A percentile compares a stretch with the other conserved stretches of the same genome.
Evolutionary conservation across 768 basidiomycete species (phyloP).

Genomic region (Antrodiella citrinella): DNA sequence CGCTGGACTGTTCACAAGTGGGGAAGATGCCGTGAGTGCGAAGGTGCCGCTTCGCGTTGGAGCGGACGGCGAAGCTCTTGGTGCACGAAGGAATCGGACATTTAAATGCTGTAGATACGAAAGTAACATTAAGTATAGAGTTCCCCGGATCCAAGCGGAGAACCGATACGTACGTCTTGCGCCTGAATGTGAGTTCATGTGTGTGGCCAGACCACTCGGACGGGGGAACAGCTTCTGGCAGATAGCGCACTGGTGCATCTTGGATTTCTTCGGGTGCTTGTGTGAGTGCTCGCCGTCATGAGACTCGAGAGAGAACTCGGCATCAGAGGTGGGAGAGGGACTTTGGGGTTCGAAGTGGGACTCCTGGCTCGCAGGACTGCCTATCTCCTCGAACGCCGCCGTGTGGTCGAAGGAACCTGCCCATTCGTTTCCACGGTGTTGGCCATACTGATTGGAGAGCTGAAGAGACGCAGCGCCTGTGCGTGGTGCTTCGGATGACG

Average conservation of each 20-base stretch:
- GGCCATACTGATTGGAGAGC: constrained; percentile 8
- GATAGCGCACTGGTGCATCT: constrained; percentile 40
- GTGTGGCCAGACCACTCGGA: constrained; percentile 43
- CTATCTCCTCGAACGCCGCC: background rate
- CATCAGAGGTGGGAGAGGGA: constrained; percentile 2
- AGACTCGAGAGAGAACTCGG: background rate
- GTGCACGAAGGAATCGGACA: constrained; percentile 56
- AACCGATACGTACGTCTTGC: constrained; percentile 36
- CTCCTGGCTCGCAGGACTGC: background rate
- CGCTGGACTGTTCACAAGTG: constrained; percentile 17
- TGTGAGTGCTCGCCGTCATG: constrained; percentile 9
- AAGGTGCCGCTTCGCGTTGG: constrained; percentile 74
- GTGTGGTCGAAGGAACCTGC: constrained; percentile 3
- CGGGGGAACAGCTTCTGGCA: constrained; percentile 41
- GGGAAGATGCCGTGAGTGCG: constrained; percentile 61
- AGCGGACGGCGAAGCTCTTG: constrained; percentile 69
- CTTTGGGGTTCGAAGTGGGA: constrained; percentile 5
- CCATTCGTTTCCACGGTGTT: constrained; percentile 3
- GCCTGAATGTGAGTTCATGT: constrained; percentile 47
- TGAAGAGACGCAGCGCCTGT: constrained; percentile 11
- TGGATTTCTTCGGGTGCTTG: constrained; percentile 28
- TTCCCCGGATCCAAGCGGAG: too few relatives aligned
- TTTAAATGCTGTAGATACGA: constrained; percentile 24
- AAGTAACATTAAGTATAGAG: too few relatives aligned
- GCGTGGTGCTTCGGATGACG: constrained; percentile 19